Evolutionary conservation across 345 rosid species (phyloP).

Genomic region (Pelargonium nanum): DNA sequence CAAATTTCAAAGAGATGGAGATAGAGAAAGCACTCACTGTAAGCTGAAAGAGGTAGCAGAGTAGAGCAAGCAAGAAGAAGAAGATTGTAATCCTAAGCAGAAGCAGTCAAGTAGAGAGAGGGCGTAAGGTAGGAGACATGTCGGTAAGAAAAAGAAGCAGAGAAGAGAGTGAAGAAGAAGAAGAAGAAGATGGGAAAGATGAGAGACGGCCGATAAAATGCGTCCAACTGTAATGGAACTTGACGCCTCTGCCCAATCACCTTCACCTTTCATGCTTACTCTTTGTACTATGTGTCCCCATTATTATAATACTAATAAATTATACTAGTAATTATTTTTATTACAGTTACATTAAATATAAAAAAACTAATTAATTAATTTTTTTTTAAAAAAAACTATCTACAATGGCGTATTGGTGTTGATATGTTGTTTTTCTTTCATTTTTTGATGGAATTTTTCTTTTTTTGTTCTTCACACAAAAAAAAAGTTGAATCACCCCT

Average conservation of each 20-base stretch:
- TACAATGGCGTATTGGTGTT: no score
- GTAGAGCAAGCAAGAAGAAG: slow-evolving; percentile 1
- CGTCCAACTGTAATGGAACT: slow-evolving; percentile 38
- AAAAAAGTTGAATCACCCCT: no score
- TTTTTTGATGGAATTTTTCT: no score
- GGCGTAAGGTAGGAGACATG: slow-evolving; percentile 66
- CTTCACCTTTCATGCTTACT: background rate
- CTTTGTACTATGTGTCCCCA: background rate
- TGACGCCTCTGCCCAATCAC: slow-evolving; percentile 4
- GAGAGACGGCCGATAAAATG: slow-evolving; percentile 18
- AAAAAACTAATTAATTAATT: no score
- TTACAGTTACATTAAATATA: no score
- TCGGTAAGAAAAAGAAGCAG: slow-evolving; percentile 51
- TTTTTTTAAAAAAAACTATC: no score
- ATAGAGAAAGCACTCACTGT: slow-evolving; percentile 17
- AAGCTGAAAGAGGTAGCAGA: background rate
- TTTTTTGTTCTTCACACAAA: no score
- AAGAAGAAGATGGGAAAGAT: slow-evolving; percentile 8
- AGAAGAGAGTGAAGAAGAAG: slow-evolving; percentile 3
- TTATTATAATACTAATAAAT: no score
- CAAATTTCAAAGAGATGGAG: background rate
- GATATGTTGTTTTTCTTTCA: no score
- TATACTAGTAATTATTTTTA: no score
- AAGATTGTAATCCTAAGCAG: slow-evolving; percentile 22
- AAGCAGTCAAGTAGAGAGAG: slow-evolving; percentile 25